Percentiles rank a stretch among this genome's conserved stretches.
Conservation (phyloP, 139 green algal genomes). For the Chlamydomonas sp. region DNA sequence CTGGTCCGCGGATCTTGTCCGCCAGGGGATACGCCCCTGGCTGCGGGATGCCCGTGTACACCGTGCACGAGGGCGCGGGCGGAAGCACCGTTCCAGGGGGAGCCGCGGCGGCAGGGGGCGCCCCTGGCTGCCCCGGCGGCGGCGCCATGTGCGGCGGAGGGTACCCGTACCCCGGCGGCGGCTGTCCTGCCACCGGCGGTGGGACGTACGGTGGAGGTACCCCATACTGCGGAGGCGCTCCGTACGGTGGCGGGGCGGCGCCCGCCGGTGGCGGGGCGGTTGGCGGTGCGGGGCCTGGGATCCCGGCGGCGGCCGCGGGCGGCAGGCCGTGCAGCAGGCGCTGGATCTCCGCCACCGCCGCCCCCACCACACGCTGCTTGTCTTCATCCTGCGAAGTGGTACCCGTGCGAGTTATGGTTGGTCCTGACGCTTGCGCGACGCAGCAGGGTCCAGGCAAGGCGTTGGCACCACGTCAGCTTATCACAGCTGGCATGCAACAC, state of each 20-base stretch:
- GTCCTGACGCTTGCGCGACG: not conserved
- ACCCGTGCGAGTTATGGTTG: not conserved
- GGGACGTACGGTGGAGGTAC: not conserved
- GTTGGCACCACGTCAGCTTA: not conserved
- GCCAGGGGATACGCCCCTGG: conserved; percentile 48
- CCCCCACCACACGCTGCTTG: conserved; percentile 53
- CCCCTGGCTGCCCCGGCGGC: too few species aligned
- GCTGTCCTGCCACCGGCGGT: not conserved
- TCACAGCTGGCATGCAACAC: conserved; percentile 1
- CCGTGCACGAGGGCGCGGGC: not conserved
- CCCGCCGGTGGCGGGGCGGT: not conserved
- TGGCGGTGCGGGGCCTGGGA: not conserved
- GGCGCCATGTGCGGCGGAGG: not conserved
- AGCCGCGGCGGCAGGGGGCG: not conserved
- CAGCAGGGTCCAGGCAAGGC: not conserved
- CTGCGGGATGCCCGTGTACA: conserved; percentile 56
- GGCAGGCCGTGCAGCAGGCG: conserved; percentile 47
- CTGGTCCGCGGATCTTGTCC: conserved; percentile 49
- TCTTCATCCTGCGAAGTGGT: conserved; percentile 53
- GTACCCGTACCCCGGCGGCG: conserved; percentile 1
- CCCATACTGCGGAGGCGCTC: not conserved
- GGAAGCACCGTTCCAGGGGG: not conserved
- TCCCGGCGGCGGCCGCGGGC: not conserved
- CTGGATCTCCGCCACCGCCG: conserved; percentile 53
- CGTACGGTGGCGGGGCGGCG: not conserved